These are phyloP conservation scores for Oenanthe sinensis DNA, from an alignment of 129 eudicot genomes.

Conservation along the genomic window DNA sequence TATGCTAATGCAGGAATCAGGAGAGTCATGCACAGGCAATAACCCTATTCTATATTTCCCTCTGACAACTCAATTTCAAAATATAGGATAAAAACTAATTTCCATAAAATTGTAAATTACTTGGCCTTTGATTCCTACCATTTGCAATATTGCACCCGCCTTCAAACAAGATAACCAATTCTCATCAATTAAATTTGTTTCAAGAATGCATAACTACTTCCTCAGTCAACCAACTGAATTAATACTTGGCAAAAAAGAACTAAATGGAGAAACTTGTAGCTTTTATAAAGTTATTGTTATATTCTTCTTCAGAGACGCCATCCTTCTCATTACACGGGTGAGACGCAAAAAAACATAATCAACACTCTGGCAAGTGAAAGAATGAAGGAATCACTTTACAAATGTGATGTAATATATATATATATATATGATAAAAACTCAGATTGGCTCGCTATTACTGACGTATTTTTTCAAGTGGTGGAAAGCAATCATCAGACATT, in stretches of 20 bases:
- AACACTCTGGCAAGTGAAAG: not conserved
- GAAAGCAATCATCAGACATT: constrained; percentile 43
- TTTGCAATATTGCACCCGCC: not conserved
- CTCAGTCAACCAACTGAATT: not conserved
- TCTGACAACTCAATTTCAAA: not conserved
- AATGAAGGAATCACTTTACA: constrained; percentile 5
- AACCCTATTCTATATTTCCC: not conserved
- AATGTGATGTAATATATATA: not conserved
- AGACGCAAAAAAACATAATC: not conserved
- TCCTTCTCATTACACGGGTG: not conserved
- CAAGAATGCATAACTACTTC: not conserved
- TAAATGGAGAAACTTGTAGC: not conserved
- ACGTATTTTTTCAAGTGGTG: not conserved
- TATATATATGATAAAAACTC: not conserved
- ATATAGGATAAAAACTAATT: too few relatives aligned
- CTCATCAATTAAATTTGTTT: not conserved
- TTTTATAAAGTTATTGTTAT: not conserved
- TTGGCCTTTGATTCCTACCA: not conserved
- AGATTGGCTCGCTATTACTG: constrained; percentile 2
- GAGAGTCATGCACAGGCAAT: not conserved
- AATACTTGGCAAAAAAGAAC: not conserved
- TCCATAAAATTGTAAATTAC: too few relatives aligned
- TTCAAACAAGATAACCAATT: not conserved
- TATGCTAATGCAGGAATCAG: not conserved
- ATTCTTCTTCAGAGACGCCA: not conserved